Base-by-base conservation (phyloP, 108 stramenopile genomes). In the Pseudonitzschia multiseries region DNA sequence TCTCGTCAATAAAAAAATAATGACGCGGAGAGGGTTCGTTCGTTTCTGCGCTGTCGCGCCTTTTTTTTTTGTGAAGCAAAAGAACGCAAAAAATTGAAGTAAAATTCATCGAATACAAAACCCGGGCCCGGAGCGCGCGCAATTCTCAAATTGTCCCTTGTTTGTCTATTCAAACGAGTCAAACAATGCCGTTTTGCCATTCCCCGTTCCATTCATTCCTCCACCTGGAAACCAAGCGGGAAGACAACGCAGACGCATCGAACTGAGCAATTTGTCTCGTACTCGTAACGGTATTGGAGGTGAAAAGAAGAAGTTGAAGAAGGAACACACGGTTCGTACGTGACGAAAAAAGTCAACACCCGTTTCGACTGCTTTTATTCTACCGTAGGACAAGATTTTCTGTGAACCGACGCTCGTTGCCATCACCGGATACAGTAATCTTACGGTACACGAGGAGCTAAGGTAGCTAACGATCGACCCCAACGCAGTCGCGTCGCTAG, bases 231-330 rank as follows among this genome's bases (percentile, higher is more conserved):
- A 26, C 54, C 54, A 56, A 22, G 10, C 21, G 24, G 21, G 22
- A 26, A 56, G 54, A 56, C 54, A 56, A 56, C 54, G 54, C 54
- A 56, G 54, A 56, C 54, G 54, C 54, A 26, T 56, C 54, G 54
- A 56, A 56, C 24, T 24, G 22, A 56, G 12, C 46, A 48, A 10
- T 48, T 48, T 36, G 36, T 36, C 36, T 2, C 36, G 46, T 48
- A 5, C 8, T n/a, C n/a, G n/a, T n/a, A 5, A 14, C 46, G 1
- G 46, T 18, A 18, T 48, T 48, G 18, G 42, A 42, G 42, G 46
- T 48, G 46, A 48, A 48, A 5, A 48, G 46, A 48, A 48, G 4
- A 56, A 56, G 54, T 56, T 56, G 54, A 56, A 56, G 54, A 56
- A 56, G 54, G 26, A 56, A 48, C 46, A 48, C 14, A 14, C 46